Base-by-base conservation (phyloP, 1,284 basidiomycete species). In the Cryptococcus hybrid region DNA sequence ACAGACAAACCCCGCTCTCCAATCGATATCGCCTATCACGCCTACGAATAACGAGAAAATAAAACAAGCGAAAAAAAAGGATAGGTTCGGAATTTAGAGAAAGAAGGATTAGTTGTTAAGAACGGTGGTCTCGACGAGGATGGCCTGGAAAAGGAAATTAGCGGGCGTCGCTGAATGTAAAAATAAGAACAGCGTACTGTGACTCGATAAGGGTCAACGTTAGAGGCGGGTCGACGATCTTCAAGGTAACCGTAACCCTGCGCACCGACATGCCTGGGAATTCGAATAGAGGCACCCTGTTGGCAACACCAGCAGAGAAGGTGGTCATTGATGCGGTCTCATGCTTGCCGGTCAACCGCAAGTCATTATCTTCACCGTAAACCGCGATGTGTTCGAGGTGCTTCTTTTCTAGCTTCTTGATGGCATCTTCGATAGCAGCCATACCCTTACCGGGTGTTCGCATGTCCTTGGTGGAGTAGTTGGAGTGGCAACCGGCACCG, bases 211-310 rank as follows among this genome's bases (percentile, higher is more conserved):
- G 91, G 89, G 78, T 94, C 90, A 69, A 97, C 90, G 84, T 99
- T 99, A 75, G 93, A 97, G 54, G 95, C 95, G 39, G 94, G 93
- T 66, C 94, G 90, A 67, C 93, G 86, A 81, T 95, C 92, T 80
- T 97, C 94, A 68, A 98, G 82, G 84, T 99, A 99, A 46, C 96
- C 95, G 76, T 88, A 90, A 62, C 94, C 94, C 80, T 94, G 87
- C 39, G 88, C 83, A 58, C 88, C 89, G 69, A 96, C 92, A 78
- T 95, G 91, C 70, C 93, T 84, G 56, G 94, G 94, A 57, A 96
- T 88, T 58, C 80, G 78, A 66, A 81, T 80, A 87, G 78, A 94
- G 52, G 92, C 92, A 74, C 93, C 95, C 95, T 91, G 84, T 99
- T 92, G 70, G 95, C 95, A 61, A 98, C 90, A 80, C 95, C 95